Evolutionary conservation across 129 eudicot genomes (phyloP), one percentile per base, ranked within the genome.

Genomic region (Centrapalus pauciflorus): DNA sequence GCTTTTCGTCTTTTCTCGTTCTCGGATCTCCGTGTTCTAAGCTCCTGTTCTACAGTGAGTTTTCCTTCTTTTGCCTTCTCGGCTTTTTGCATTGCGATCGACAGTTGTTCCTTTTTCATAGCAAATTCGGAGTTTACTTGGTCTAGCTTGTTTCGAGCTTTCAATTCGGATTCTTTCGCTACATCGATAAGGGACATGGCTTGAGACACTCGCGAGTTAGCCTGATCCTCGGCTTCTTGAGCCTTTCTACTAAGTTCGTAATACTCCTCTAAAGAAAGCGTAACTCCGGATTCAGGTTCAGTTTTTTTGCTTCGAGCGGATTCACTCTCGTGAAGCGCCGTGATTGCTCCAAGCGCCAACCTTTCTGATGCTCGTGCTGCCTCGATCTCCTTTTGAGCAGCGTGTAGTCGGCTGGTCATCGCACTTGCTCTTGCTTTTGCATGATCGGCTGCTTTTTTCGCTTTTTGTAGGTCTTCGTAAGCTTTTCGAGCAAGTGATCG

Each of bases 361-460:
- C 81, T 85, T 66, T 91, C 97, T 1, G 96, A 80, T 5, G 90
- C 94, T 52, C 79, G 81, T 7, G 96, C 78, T 3, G 96, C 88
- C 54, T 91, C 97, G 19, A 87, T 91, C 37, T 91, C 97, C 83
- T 91, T 87, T 40, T 73, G 77, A 13, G 90, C 81, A 5, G 90
- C 88, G 4, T 71, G 49, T 41, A 91, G 28, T 75, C 83, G 74
- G 65, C 86, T 85, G 34, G 72, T 70, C 74, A 82, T 60, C 1
- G 74, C 72, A 50, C 66, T 68, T 29, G 76, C 87, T 60, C 81
- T 83, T 0, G 80, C 80, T 51, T 79, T 87, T 2, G 90, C 88
- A 58, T 77, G 77, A 17, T 77, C 82, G 0, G 82, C 90, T 30
- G 79, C 86, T 46, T 87, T 86, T 70, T 77, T 77, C 11, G 94